Conservation (phyloP, 1,284 basidiomycete species). For the Abortiporus biennis region DNA sequence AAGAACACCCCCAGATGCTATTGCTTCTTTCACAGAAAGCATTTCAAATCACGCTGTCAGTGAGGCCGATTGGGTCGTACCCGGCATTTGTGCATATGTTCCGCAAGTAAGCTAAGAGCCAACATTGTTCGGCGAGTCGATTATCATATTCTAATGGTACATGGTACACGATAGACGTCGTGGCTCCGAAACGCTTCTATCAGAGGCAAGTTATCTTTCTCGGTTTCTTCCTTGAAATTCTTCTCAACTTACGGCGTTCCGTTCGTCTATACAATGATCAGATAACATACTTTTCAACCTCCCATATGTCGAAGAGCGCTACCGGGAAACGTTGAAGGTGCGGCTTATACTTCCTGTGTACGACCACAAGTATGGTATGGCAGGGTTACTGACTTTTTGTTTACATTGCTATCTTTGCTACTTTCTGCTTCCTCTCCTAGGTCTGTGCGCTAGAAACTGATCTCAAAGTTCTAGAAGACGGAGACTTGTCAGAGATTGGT, state of each 20-base stretch:
- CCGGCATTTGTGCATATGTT: slow-evolving; percentile 82
- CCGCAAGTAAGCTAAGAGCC: slow-evolving; percentile 61
- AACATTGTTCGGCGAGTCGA: too few relatives aligned
- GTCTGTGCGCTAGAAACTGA: slow-evolving; percentile 72
- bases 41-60: slow-evolving; percentile 31
- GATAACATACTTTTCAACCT: slow-evolving; percentile 92
- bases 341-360: too few relatives aligned
- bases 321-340: slow-evolving; percentile 70
- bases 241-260: too few relatives aligned
- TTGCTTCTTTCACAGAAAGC: slow-evolving; percentile 61
- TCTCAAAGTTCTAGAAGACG: slow-evolving; percentile 88
- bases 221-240: neutral
- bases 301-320: slow-evolving; percentile 75
- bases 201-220: slow-evolving; percentile 46
- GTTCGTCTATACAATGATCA: too few relatives aligned
- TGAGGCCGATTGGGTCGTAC: slow-evolving; percentile 74
- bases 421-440: too few relatives aligned
- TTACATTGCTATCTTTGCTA: too few relatives aligned
- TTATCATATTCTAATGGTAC: too few relatives aligned
- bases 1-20: slow-evolving; percentile 74
- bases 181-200: slow-evolving; percentile 94
- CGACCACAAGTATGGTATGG: too few relatives aligned
- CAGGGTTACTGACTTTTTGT: too few relatives aligned
- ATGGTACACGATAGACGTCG: too few relatives aligned
- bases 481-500: slow-evolving; percentile 89